These are phyloP conservation scores for Trichoderma polysporum DNA, from an alignment of 2,329 filamentous ascomycete genomes.

Conservation along the genomic window DNA sequence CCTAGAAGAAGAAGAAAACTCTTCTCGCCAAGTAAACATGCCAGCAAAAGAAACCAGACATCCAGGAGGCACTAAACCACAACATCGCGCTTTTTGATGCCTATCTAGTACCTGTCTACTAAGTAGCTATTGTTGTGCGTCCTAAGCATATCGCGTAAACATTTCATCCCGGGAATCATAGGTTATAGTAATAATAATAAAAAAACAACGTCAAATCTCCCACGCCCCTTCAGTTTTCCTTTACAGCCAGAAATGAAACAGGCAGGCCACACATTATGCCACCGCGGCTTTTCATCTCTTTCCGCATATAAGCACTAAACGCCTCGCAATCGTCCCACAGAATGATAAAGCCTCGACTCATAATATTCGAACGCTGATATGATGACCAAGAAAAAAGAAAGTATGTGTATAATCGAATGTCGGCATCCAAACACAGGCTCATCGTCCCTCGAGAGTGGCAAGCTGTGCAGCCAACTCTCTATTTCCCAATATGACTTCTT, in stretches of 20 bases:
- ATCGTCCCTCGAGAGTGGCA: constrained; percentile 35
- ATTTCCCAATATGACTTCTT: constrained; percentile 70
- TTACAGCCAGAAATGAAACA: neutral
- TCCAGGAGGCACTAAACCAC: neutral
- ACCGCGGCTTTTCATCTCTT: neutral
- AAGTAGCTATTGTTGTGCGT: neutral
- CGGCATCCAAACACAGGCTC: neutral
- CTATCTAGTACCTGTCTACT: neutral
- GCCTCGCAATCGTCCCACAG: constrained; percentile 8
- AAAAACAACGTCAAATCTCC: neutral
- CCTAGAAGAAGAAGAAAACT: neutral
- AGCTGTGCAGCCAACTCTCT: constrained; percentile 56
- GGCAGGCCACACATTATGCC: constrained; percentile 5
- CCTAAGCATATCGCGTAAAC: neutral
- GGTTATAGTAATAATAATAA: neutral
- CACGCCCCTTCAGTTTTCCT: neutral
- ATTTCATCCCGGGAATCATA: neutral
- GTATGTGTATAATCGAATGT: neutral
- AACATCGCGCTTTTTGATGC: neutral
- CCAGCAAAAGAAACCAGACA: too few relatives aligned
- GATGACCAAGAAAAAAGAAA: neutral
- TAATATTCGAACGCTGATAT: neutral
- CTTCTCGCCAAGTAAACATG: too few relatives aligned
- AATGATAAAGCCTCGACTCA: neutral
- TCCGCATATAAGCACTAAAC: neutral